phyloP scores from a whole-genome alignment of 768 basidiomycete genomes.

The Hypholoma sublateritium region DNA sequence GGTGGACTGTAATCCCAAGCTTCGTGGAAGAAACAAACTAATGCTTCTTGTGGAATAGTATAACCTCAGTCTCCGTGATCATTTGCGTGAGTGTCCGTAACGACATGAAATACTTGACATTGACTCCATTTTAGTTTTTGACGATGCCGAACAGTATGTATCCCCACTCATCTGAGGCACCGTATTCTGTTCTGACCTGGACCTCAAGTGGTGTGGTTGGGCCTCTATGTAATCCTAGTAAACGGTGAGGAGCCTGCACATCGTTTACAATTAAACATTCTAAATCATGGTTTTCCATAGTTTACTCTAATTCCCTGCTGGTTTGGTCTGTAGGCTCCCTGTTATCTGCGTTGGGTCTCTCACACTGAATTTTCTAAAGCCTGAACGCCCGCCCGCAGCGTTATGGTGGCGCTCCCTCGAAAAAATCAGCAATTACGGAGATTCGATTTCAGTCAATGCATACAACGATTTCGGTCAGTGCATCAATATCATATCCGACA shows the following conservation, averaged over 20 bases:
- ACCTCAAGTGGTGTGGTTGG: constrained; percentile 16
- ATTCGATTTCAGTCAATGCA: too few relatives aligned
- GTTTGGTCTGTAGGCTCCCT: constrained; percentile 6
- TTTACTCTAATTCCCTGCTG: constrained; percentile 17
- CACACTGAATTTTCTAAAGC: not conserved
- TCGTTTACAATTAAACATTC: not conserved
- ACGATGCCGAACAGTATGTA: constrained; percentile 10
- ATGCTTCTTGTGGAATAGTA: not conserved
- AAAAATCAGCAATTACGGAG: too few relatives aligned
- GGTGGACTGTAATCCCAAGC: not conserved
- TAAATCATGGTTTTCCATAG: not conserved
- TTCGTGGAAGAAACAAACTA: not conserved
- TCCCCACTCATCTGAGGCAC: not conserved
- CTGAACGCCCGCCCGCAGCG: too few relatives aligned
- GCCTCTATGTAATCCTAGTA: constrained; percentile 15
- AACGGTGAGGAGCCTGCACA: constrained; percentile 8
- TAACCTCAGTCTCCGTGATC: constrained; percentile 12
- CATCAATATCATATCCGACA: too few relatives aligned
- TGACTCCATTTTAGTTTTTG: constrained; percentile 5
- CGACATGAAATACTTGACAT: not conserved
- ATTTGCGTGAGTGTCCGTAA: constrained; percentile 6
- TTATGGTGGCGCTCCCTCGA: too few relatives aligned
- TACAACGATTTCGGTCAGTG: too few relatives aligned
- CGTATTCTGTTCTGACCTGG: not conserved
- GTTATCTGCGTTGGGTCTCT: too few relatives aligned